A percentile compares a stretch with the other conserved stretches of the same genome.
These are phyloP conservation scores for Penicillium fimorum DNA, from an alignment of 495 filamentous ascomycete species.

Conservation along the genomic window DNA sequence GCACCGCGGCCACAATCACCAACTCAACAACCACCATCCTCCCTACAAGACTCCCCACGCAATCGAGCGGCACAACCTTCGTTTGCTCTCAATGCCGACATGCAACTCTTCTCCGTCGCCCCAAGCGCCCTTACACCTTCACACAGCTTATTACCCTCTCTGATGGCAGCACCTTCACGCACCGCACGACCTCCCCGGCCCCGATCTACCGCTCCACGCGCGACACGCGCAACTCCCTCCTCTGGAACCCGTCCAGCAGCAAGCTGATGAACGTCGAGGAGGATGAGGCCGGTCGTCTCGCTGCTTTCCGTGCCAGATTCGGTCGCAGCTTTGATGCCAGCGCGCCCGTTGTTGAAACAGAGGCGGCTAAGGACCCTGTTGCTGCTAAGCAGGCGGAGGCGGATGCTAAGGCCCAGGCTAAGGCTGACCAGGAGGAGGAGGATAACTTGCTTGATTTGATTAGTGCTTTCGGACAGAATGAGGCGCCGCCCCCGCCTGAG, in stretches of 20 bases:
- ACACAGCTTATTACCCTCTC: conserved; percentile 91
- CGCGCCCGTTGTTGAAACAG: conserved; percentile 21
- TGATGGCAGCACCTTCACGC: conserved; percentile 85
- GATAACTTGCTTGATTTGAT: conserved; percentile 72
- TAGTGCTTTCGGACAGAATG: conserved; percentile 55
- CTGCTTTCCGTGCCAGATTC: conserved; percentile 79
- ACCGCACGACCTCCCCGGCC: conserved; percentile 81
- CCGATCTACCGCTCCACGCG: conserved; percentile 75
- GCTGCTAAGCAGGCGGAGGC: conserved; percentile 25
- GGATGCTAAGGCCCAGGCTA: conserved; percentile 32
- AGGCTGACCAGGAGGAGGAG: conserved; percentile 42
- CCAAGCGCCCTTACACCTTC: conserved; percentile 90
- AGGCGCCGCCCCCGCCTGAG: conserved; percentile 27
- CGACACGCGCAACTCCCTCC: conserved; percentile 80
- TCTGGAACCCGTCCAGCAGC: conserved; percentile 85
- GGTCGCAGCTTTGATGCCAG: conserved; percentile 78
- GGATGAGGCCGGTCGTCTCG: conserved; percentile 89
- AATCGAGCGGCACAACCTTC: conserved; percentile 37
- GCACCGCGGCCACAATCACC: conserved; percentile 36
- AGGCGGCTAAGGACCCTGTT: conserved; percentile 33
- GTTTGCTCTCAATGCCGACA: conserved; percentile 61
- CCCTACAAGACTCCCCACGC: conserved; percentile 26
- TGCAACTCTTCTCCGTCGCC: conserved; percentile 84
- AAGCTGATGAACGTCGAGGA: conserved; percentile 83
- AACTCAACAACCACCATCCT: conserved; percentile 30